A percentile compares a stretch with the other conserved stretches of the same genome.
Evolutionary conservation across 805 yeast genomes (phyloP).

Genomic region (Teunomyces panamensis): DNA sequence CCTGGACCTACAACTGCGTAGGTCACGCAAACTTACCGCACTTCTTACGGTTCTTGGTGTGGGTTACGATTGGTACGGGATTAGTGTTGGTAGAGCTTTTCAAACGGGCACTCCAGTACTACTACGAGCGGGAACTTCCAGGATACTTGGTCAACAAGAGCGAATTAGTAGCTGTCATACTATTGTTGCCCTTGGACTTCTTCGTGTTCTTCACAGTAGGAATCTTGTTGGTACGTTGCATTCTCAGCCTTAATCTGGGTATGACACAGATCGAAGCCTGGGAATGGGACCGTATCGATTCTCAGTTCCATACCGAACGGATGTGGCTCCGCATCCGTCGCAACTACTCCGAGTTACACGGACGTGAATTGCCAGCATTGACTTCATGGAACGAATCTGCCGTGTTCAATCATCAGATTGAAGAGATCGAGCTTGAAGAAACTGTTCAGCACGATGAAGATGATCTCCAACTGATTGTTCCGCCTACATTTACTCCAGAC

Average conservation of each 20-base stretch:
- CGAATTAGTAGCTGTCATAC: conserved; percentile 54
- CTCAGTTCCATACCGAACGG: conserved; percentile 55
- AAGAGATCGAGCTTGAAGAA: conserved; percentile 9
- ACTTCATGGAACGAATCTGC: conserved; percentile 43
- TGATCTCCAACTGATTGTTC: conserved; percentile 19
- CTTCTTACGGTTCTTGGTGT: conserved; percentile 69
- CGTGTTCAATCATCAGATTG: conserved; percentile 13
- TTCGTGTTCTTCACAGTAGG: conserved; percentile 62
- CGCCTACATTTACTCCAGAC: conserved; percentile 48
- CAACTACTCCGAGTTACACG: conserved; percentile 43
- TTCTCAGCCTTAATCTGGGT: conserved; percentile 56
- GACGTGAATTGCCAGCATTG: conserved; percentile 40
- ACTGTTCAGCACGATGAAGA: neutral
- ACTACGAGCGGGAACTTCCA: conserved; percentile 51
- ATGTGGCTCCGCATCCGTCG: conserved; percentile 49
- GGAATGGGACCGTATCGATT: conserved; percentile 82
- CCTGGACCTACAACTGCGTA: conserved; percentile 91
- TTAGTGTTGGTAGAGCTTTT: conserved; percentile 44
- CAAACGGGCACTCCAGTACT: conserved; percentile 42
- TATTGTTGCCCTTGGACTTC: conserved; percentile 52
- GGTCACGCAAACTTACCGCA: conserved; percentile 78
- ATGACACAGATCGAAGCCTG: conserved; percentile 89
- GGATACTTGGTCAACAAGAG: conserved; percentile 49
- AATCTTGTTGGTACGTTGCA: conserved; percentile 59
- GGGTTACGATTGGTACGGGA: conserved; percentile 57